phyloP scores from a whole-genome alignment of 2,329 filamentous ascomycete species.

The Apiospora malaysiana region DNA sequence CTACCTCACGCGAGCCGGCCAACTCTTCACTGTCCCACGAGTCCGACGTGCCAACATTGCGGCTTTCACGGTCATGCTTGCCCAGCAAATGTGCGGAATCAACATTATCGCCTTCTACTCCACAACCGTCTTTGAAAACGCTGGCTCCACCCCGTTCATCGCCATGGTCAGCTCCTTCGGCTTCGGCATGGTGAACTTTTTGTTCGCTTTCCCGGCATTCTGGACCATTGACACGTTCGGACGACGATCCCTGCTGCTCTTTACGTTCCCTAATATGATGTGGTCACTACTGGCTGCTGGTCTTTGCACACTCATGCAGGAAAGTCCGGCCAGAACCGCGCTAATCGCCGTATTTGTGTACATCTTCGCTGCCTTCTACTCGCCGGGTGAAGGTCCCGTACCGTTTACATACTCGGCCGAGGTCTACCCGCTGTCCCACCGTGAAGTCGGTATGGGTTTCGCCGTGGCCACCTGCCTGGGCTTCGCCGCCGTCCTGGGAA shows the following conservation, averaged over 20 bases:
- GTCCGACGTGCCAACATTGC: conserved; percentile 76
- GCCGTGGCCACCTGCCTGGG: conserved; percentile 70
- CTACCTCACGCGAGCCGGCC: conserved; percentile 66
- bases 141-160: conserved; percentile 59
- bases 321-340: conserved; percentile 39
- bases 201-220: conserved; percentile 68
- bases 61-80: conserved; percentile 81
- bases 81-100: conserved; percentile 70
- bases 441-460: conserved; percentile 75
- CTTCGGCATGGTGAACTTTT: conserved; percentile 68
- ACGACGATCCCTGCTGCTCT: conserved; percentile 66
- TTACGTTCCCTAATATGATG: conserved; percentile 72
- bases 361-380: conserved; percentile 66
- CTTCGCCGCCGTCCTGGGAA: conserved; percentile 65
- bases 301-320: conserved; percentile 59
- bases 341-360: conserved; percentile 65
- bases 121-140: conserved; percentile 64
- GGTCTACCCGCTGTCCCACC: conserved; percentile 72
- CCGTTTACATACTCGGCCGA: conserved; percentile 73
- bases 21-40: conserved; percentile 73
- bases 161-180: conserved; percentile 69
- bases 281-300: conserved; percentile 71
- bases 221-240: conserved; percentile 73
- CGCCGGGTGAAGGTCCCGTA: conserved; percentile 69
- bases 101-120: conserved; percentile 60